Base-by-base conservation (phyloP, 306 rosid genomes). In the Trifolium repens region DNA sequence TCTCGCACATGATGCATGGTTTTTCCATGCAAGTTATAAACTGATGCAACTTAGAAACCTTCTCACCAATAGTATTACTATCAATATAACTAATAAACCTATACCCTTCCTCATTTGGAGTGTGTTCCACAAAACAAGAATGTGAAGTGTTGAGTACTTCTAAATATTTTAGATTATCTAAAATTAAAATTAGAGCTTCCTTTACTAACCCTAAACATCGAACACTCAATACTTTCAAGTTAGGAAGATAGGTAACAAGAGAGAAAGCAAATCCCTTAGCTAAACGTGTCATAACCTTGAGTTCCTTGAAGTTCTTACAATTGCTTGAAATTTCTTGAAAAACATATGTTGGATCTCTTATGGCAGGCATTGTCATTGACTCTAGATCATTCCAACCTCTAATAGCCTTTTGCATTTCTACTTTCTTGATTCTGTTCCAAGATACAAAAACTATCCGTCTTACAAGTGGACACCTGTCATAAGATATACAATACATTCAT, bases 331-430 rank as follows among this genome's bases (percentile, higher is more conserved):
- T 34, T 32, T 62, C 67, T 35, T 62, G 24, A 32, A 62, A 35
- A 15, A 62, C 11, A 35, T 62, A 62, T 15, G 2, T 15, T 5
- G 67, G 67, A n/a, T 62, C 3, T 0, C 0, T 0, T 62, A 62
- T 15, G 43, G 24, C 7, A 24, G 67, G 67, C 67, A 62, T 62
- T n/a, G 67, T 62, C 67, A 62, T 34, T n/a, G 66, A 60, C 66
- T 60, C 66, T 5, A 60, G 11, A 30, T 60, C 42, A 13, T 60
- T 60, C 66, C 66, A 60, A 15, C 66, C 19, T 17, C 66, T 30
- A 32, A 60, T 60, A 6, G 66, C 66, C 12, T 34, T 62, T 5
- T 26, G 13, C 44, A 62, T 62, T 16, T 2, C 43, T 1, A 35
- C 15, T 62, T 34, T 62, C 44, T 62, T 62, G 19, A 62, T 34